Conservation (phyloP, 257 asterid species). For the Buddleja alternifolia region DNA sequence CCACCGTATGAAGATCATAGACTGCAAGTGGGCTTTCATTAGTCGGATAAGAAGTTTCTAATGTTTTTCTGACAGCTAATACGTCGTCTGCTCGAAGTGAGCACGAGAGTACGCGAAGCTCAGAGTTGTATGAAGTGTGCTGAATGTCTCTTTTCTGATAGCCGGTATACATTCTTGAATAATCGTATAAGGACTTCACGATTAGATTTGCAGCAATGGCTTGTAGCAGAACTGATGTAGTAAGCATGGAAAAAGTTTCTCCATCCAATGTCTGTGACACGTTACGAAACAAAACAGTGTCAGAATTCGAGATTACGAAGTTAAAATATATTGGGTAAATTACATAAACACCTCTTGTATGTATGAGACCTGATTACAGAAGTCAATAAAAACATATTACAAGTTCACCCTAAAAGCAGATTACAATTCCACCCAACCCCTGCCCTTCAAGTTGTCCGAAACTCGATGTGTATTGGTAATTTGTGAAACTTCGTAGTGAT, state of each 20-base stretch:
- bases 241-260: conserved; percentile 71
- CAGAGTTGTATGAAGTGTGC: conserved; percentile 48
- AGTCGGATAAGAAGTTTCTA: conserved; percentile 59
- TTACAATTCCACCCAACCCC: too few relatives aligned
- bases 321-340: too few relatives aligned
- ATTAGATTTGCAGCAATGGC: conserved; percentile 40
- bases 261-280: conserved; percentile 64
- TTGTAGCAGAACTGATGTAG: conserved; percentile 49
- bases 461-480: too few relatives aligned
- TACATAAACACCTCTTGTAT: too few relatives aligned
- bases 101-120: conserved; percentile 63
- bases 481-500: too few relatives aligned
- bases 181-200: conserved; percentile 52
- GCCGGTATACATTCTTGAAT: conserved; percentile 61
- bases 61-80: conserved; percentile 43
- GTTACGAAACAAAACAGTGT: conserved; percentile 3
- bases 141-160: conserved; percentile 73
- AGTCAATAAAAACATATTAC: too few relatives aligned
- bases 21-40: conserved; percentile 56
- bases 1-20: conserved; percentile 66
- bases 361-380: too few relatives aligned
- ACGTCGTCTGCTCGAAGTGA: conserved; percentile 62
- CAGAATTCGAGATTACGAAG: not conserved
- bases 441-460: too few relatives aligned
- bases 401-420: too few relatives aligned